Conservation (phyloP, 2,329 filamentous ascomycete species). For the Exophiala spinifera region DNA sequence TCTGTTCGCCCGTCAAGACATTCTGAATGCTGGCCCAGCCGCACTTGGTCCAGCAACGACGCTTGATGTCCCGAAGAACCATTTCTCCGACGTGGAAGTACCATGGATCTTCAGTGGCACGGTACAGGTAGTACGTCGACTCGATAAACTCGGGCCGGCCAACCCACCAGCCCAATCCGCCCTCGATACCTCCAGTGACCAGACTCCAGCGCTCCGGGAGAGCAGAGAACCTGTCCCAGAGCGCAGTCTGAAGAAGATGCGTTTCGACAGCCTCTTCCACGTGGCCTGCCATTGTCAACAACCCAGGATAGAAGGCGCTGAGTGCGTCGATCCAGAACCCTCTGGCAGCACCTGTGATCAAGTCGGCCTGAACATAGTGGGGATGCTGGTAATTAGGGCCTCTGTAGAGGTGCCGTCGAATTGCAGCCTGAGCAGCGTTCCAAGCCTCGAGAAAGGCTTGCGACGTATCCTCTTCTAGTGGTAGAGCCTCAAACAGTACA, state of each 20-base stretch:
- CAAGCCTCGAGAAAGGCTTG: conserved; percentile 78
- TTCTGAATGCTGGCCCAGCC: conserved; percentile 90
- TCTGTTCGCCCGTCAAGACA: conserved; percentile 77
- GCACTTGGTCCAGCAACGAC: conserved; percentile 84
- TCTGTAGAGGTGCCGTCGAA: conserved; percentile 88
- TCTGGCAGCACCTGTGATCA: conserved; percentile 80
- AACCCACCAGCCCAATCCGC: conserved; percentile 89
- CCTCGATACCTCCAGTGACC: conserved; percentile 76
- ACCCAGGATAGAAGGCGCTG: conserved; percentile 89
- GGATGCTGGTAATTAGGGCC: conserved; percentile 72
- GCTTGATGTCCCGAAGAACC: conserved; percentile 81
- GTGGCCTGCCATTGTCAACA: conserved; percentile 81
- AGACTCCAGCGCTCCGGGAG: conserved; percentile 93
- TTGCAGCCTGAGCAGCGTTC: conserved; percentile 80
- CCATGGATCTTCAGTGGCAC: conserved; percentile 90
- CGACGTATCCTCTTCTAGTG: conserved; percentile 65
- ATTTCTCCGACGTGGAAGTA: conserved; percentile 95
- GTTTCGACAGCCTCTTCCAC: conserved; percentile 87
- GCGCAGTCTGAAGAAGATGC: conserved; percentile 83
- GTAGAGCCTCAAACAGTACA: conserved; percentile 64
- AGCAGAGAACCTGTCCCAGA: conserved; percentile 94
- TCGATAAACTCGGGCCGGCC: conserved; percentile 95
- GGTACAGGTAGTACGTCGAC: conserved; percentile 93
- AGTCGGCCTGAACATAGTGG: conserved; percentile 87
- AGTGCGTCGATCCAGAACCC: conserved; percentile 96